A percentile compares a stretch with the other conserved stretches of the same genome.
These are phyloP conservation scores for Fistulinella prunicolor DNA, from an alignment of 768 basidiomycete genomes.

Conservation along the genomic window DNA sequence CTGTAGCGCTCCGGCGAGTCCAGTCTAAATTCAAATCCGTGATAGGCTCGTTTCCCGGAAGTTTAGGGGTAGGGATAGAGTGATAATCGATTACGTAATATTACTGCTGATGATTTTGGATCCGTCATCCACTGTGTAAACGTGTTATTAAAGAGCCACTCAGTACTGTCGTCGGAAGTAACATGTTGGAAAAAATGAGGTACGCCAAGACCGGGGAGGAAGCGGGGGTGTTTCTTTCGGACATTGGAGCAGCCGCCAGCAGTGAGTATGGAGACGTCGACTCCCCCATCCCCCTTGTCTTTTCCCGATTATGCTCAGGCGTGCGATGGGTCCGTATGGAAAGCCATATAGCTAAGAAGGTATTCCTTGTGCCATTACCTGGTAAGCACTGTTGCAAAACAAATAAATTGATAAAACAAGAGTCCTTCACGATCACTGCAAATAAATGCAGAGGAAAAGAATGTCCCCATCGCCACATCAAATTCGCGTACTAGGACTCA, in stretches of 20 bases:
- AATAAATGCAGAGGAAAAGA: background rate
- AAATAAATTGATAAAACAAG: no score
- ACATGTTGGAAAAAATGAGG: constrained; percentile 86
- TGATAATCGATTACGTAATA: no score
- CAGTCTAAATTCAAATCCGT: no score
- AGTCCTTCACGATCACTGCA: no score
- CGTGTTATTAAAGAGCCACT: no score
- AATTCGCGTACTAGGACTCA: background rate
- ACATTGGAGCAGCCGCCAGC: constrained; percentile 82
- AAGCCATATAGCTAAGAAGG: background rate
- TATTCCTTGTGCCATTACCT: constrained; percentile 6
- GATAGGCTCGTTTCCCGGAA: no score
- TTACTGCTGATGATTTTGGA: constrained; percentile 65
- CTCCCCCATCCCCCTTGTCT: no score
- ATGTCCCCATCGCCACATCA: constrained; percentile 12
- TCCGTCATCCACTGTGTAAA: constrained; percentile 84
- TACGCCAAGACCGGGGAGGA: constrained; percentile 78
- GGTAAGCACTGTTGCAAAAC: constrained; percentile 5
- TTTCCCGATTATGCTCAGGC: constrained; percentile 6
- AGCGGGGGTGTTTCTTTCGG: constrained; percentile 63
- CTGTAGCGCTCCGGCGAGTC: no score
- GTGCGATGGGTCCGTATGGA: constrained; percentile 16
- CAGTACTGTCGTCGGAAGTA: constrained; percentile 84
- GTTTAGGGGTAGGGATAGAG: no score
- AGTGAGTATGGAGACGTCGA: constrained; percentile 83